Conservation (phyloP, 2,329 filamentous ascomycete genomes). For the Nemania sp. region DNA sequence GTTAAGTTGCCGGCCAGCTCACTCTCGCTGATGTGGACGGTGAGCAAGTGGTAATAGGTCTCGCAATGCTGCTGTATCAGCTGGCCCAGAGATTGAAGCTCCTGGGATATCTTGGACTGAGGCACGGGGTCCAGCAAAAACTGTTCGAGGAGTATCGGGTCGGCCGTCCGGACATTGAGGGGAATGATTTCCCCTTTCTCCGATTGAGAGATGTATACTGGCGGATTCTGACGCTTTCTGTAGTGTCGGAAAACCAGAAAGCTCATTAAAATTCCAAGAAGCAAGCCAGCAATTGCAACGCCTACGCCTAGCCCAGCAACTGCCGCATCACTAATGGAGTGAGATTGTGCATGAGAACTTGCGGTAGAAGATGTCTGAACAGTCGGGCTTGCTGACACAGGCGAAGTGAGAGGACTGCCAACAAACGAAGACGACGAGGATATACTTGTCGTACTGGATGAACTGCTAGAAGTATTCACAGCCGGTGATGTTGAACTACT, state of each 20-base stretch:
- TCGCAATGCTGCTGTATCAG: conserved; percentile 47
- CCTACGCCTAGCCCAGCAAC: background rate
- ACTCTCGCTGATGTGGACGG: conserved; percentile 24
- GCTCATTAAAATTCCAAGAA: background rate
- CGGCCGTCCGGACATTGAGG: background rate
- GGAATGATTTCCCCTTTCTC: background rate
- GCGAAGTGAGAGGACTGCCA: background rate
- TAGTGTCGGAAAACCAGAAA: background rate
- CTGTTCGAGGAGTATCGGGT: conserved; percentile 35
- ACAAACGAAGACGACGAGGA: background rate
- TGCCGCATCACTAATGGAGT: background rate
- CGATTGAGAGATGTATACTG: background rate
- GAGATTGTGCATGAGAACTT: background rate
- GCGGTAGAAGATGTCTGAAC: background rate
- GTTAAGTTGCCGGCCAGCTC: conserved; percentile 32
- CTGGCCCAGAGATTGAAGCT: conserved; percentile 40
- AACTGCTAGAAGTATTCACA: too few species aligned
- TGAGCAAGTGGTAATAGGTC: conserved; percentile 42
- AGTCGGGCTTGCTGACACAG: background rate
- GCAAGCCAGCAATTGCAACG: background rate
- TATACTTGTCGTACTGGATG: background rate
- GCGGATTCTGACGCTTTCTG: background rate
- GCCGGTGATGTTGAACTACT: too few species aligned
- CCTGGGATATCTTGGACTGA: conserved; percentile 41
- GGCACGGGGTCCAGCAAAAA: conserved; percentile 42